Evolutionary conservation across 768 basidiomycete species (phyloP).

Genomic region (Rhodocollybia butyracea): DNA sequence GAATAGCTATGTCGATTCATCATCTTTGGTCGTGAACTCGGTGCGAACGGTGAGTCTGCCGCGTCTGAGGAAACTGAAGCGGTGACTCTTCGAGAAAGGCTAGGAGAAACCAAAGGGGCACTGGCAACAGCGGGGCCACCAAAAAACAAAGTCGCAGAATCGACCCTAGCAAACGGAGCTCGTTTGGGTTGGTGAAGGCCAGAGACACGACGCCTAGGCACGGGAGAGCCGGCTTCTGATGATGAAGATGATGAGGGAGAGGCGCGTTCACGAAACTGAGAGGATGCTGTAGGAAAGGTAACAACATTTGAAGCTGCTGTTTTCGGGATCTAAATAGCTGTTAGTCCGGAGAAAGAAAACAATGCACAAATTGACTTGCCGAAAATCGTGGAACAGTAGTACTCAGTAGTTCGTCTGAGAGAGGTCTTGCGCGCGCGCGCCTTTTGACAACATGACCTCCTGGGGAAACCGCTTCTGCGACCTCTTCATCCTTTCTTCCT

Average conservation of each 20-base stretch:
- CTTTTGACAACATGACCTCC: constrained; percentile 76
- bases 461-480: constrained; percentile 68
- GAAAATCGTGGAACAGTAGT: constrained; percentile 44
- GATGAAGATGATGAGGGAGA: constrained; percentile 39
- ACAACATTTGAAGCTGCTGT: constrained; percentile 24
- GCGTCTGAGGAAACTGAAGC: constrained; percentile 21
- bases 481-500: constrained; percentile 49
- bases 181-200: constrained; percentile 32
- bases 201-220: constrained; percentile 50
- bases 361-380: constrained; percentile 25
- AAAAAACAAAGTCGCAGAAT: constrained; percentile 67
- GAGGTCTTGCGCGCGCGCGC: constrained; percentile 68
- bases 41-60: constrained; percentile 10
- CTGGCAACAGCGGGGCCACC: constrained; percentile 44
- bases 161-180: constrained; percentile 44
- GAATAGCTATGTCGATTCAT: constrained; percentile 66
- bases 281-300: constrained; percentile 37
- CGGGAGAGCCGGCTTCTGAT: constrained; percentile 50
- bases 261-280: constrained; percentile 34
- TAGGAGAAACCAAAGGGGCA: constrained; percentile 12
- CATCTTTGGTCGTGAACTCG: constrained; percentile 25
- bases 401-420: constrained; percentile 64
- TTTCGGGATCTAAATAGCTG: not conserved
- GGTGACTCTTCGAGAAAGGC: constrained; percentile 27
- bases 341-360: not conserved